Conservation (phyloP, 305 asterid genomes). For the Fraxinus albicans region DNA sequence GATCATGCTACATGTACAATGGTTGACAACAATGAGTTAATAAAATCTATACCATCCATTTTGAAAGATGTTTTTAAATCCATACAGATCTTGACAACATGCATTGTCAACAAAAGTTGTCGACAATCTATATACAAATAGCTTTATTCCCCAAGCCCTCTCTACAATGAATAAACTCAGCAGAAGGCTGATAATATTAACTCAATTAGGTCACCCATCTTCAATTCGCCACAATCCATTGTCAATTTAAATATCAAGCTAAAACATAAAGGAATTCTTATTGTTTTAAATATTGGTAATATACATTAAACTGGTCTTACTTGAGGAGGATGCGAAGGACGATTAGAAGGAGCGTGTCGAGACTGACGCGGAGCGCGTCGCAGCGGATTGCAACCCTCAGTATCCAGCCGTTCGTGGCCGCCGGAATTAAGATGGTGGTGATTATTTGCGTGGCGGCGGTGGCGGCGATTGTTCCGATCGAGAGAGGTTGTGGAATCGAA, state of each 20-base stretch:
- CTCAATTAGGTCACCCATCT: neutral
- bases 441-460: neutral
- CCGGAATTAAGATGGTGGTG: slow-evolving; percentile 22
- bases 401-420: slow-evolving; percentile 48
- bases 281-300: neutral
- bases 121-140: too few relatives aligned
- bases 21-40: too few relatives aligned
- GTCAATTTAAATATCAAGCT: neutral
- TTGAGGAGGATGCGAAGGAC: slow-evolving; percentile 33
- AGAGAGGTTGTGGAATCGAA: slow-evolving; percentile 34
- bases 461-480: slow-evolving; percentile 47
- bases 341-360: slow-evolving; percentile 34
- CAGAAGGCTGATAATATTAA: neutral
- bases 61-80: too few relatives aligned
- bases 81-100: too few relatives aligned
- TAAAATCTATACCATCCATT: too few relatives aligned
- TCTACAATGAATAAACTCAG: neutral
- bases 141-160: neutral
- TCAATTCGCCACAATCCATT: neutral
- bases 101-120: too few relatives aligned
- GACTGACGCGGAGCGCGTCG: slow-evolving; percentile 43
- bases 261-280: neutral
- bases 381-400: slow-evolving; percentile 46
- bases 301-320: slow-evolving; percentile 23
- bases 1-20: too few relatives aligned